Base-by-base conservation (phyloP, 192 early-diverging fungal genomes). In the Coemansia sp. region DNA sequence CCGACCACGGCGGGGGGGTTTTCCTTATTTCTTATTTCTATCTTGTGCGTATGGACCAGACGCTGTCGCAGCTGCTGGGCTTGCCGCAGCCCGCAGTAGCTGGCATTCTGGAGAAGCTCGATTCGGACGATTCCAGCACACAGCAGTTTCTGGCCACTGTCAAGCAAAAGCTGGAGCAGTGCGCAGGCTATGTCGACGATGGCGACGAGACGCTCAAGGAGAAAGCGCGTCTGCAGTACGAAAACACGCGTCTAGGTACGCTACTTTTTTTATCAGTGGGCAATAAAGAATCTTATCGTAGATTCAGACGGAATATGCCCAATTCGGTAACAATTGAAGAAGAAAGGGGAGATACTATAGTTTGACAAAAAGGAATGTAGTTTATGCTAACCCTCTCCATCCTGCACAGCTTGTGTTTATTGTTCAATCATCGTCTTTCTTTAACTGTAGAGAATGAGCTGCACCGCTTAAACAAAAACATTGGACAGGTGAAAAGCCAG, bases 201-300 rank as follows among this genome's bases (percentile, higher is more conserved):
- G 67, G 32, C 49, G 46, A 45, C 36, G 66, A 61, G 22, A 45
- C 57, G 2, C 67, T 76, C 36, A 57, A 61, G 26, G 63, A 41
- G 8, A 82, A 76, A 41, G 79, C 79, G 3, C 74, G 72, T 58
- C 58, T 82, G 41, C 71, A 76, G 67, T 82, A 72, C 37, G 79
- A 82, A 8, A 82, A 82, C 65, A 62, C 79, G 32, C 73, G 79
- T 42, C 62, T 81, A 41, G 79, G 79, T 81, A 81, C 69, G 79
- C 32, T 32, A 32, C 32, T 32, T 32, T 32, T 3, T 26, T 32
- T 32, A 2, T 32, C 1, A 32, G 1, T 32, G 32, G 32, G 32
- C 32, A 32, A 32, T 32, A 32, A 32, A 2, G 32, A 32, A 32
- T 32, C 32, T 32, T 32, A 1, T 32, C 32, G 4, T 32, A 32